phyloP scores from a whole-genome alignment of 2,329 filamentous ascomycete genomes.

The Colletotrichum eremochloae region DNA sequence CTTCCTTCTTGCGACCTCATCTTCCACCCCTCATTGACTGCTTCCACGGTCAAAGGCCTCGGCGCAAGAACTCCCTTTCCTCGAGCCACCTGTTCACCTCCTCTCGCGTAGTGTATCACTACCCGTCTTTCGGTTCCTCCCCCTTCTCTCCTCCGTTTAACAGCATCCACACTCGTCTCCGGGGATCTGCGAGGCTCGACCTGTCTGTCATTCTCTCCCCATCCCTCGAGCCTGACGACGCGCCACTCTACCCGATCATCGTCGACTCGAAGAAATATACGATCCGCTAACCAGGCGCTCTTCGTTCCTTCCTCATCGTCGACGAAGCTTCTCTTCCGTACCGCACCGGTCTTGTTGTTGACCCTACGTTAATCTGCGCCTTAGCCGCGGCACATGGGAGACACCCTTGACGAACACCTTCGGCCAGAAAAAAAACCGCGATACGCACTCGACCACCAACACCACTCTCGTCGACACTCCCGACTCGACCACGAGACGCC shows the following conservation, averaged over 20 bases:
- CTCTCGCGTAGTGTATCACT: not conserved
- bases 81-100: not conserved
- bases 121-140: not conserved
- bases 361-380: not conserved
- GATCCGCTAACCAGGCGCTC: not conserved
- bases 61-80: constrained; percentile 1
- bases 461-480: not conserved
- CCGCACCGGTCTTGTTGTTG: not conserved
- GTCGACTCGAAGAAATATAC: not conserved
- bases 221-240: constrained; percentile 10
- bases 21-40: constrained; percentile 30
- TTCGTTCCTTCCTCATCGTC: not conserved
- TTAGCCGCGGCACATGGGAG: constrained; percentile 35
- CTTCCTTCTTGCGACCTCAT: constrained; percentile 20
- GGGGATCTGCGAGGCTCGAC: constrained; percentile 10
- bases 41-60: constrained; percentile 5
- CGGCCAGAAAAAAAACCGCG: constrained; percentile 28
- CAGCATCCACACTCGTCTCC: constrained; percentile 1
- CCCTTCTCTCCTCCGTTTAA: not conserved
- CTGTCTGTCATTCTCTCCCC: constrained; percentile 3
- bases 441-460: constrained; percentile 26
- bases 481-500: constrained; percentile 17
- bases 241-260: constrained; percentile 20
- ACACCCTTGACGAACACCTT: constrained; percentile 26
- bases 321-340: not conserved